Evolutionary conservation across 2,329 filamentous ascomycete species (phyloP).

Genomic region (Rhinocladiella mackenziei): DNA sequence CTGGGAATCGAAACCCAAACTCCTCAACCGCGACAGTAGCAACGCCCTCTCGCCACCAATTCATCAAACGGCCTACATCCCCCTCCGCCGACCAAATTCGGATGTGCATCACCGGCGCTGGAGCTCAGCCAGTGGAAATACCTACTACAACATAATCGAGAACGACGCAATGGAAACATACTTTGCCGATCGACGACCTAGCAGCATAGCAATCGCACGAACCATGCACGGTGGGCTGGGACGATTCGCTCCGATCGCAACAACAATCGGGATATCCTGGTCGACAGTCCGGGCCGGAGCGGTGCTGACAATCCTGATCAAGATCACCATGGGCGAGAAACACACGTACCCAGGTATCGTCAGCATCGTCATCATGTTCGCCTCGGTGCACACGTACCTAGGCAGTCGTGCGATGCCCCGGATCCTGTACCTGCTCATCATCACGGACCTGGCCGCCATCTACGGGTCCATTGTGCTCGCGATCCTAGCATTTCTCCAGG

Average conservation of each 20-base stretch:
- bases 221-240: conserved; percentile 12
- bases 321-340: conserved; percentile 12
- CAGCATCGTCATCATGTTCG: conserved; percentile 17
- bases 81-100: conserved; percentile 3
- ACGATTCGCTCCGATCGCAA: conserved; percentile 7
- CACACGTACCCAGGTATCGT: conserved; percentile 15
- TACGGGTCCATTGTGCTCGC: conserved; percentile 10
- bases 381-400: conserved; percentile 17
- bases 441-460: conserved; percentile 12
- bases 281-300: conserved; percentile 11
- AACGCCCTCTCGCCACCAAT: conserved; percentile 1
- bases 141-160: not conserved
- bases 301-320: conserved; percentile 4
- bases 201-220: not conserved
- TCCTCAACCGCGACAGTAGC: not conserved
- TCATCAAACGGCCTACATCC: conserved; percentile 6
- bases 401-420: conserved; percentile 17
- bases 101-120: not conserved
- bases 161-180: conserved; percentile 1
- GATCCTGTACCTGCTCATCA: conserved; percentile 15
- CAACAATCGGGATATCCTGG: conserved; percentile 12
- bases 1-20: conserved; percentile 8
- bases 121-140: not conserved
- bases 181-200: not conserved
- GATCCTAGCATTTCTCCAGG: conserved; percentile 10